phyloP scores from a whole-genome alignment of 192 early-diverging fungal genomes.

The Diversispora eburnea region DNA sequence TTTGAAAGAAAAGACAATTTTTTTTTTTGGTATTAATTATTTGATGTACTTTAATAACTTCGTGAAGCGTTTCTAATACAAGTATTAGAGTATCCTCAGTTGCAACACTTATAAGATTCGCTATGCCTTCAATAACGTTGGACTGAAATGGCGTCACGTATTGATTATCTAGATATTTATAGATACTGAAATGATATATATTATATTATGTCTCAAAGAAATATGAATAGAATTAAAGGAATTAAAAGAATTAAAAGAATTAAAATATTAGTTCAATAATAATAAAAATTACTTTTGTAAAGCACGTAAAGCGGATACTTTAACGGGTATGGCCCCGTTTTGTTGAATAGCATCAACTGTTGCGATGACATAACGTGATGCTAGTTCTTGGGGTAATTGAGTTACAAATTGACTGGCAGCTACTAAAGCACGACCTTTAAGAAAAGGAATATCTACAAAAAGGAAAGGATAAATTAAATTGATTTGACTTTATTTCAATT shows the following conservation, averaged over 20 bases:
- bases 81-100: slow-evolving; percentile 65
- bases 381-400: slow-evolving; percentile 62
- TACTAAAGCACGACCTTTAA: slow-evolving; percentile 87
- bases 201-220: not conserved
- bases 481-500: not conserved
- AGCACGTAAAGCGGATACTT: slow-evolving; percentile 67
- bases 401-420: slow-evolving; percentile 80
- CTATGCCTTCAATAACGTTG: slow-evolving; percentile 58
- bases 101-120: slow-evolving; percentile 52
- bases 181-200: slow-evolving; percentile 36
- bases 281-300: slow-evolving; percentile 50
- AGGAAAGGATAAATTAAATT: slow-evolving; percentile 4
- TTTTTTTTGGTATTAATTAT: not conserved
- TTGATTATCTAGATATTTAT: slow-evolving; percentile 48
- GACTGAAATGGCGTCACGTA: slow-evolving; percentile 53
- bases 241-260: not conserved
- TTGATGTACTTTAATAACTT: slow-evolving; percentile 54
- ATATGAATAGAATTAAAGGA: not conserved
- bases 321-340: slow-evolving; percentile 56
- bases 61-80: slow-evolving; percentile 62
- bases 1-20: not conserved
- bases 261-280: slow-evolving; percentile 6
- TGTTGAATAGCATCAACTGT: slow-evolving; percentile 66
- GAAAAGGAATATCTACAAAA: slow-evolving; percentile 64
- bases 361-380: slow-evolving; percentile 71